Percentiles rank a stretch among this genome's conserved stretches.
Conservation (phyloP, 2,329 filamentous ascomycete species). For the Fusarium clavum region DNA sequence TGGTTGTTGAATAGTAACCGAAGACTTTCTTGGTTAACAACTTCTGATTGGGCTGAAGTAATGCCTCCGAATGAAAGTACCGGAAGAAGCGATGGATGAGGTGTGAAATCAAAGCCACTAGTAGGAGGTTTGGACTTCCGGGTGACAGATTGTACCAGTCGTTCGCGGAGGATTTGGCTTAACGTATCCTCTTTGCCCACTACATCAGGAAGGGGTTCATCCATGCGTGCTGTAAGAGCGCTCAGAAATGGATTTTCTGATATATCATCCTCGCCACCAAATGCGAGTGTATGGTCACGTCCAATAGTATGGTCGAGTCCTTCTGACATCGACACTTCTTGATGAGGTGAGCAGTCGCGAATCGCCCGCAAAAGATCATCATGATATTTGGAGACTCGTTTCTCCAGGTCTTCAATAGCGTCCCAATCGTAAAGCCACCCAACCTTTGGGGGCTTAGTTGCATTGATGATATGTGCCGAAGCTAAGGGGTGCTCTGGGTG, state of each 20-base stretch:
- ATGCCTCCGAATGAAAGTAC: conserved; percentile 81
- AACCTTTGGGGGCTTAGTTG: conserved; percentile 66
- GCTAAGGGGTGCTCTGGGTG: conserved; percentile 79
- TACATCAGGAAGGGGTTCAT: conserved; percentile 47
- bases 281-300: conserved; percentile 49
- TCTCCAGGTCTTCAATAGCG: conserved; percentile 72
- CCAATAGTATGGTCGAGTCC: not conserved
- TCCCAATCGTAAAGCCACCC: conserved; percentile 80
- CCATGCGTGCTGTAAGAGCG: conserved; percentile 20
- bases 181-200: conserved; percentile 51
- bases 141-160: conserved; percentile 53
- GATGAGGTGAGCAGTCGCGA: not conserved
- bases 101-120: conserved; percentile 54
- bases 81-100: conserved; percentile 70
- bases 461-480: conserved; percentile 59
- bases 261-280: conserved; percentile 58
- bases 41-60: conserved; percentile 76
- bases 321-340: not conserved
- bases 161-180: conserved; percentile 54
- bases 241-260: conserved; percentile 46
- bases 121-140: conserved; percentile 37
- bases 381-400: conserved; percentile 61
- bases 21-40: conserved; percentile 83
- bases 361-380: conserved; percentile 45
- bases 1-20: conserved; percentile 80